Evolutionary conservation across 2,329 filamentous ascomycete genomes (phyloP), one percentile per base, ranked within the genome.

Genomic region (Aspergillus fumigatiaffinis): DNA sequence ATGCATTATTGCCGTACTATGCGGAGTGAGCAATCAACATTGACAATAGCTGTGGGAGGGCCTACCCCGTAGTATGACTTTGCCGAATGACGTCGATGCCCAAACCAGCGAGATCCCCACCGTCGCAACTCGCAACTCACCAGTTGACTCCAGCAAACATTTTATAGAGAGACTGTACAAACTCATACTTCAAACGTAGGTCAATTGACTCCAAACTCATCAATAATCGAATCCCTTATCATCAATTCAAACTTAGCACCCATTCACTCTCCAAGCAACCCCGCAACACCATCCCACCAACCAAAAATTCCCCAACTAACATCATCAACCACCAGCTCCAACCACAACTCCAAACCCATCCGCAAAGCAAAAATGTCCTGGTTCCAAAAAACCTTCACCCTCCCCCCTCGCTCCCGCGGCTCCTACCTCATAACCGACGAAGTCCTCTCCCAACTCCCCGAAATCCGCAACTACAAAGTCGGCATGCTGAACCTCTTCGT

Each of bases 401-500:
- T 97, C 14, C 90, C 91, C 52, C 71, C 90, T 21, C 84, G 85
- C 71, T 84, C 87, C 48, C 87, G 92, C 59, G 94, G 94, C 72
- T 91, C 87, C 53, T 97, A 97, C 78, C 89, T 97, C 58, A 83
- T 97, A 68, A 97, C 93, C 52, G 86, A 92, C 72, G 80, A 87
- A 53, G 83, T 97, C 55, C 66, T 85, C 26, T 79, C 81, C 51
- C 80, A 86, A 58, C 78, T 97, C 0, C 92, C 93, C 3, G 92
- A 97, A 76, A 84, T 97, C 63, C 81, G 82, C 58, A 74, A 84
- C 63, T 96, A 96, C 83, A 93, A 93, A 73, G 85, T 94, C 66
- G 92, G 92, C 48, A 77, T 96, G 59, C 79, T 97, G 61, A 87
- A 96, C 73, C 82, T 99, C 50, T 99, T 97, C 74, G 83, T 97